Evolutionary conservation across 768 basidiomycete species (phyloP).

Genomic region (Psilocybe subaeruginosa): DNA sequence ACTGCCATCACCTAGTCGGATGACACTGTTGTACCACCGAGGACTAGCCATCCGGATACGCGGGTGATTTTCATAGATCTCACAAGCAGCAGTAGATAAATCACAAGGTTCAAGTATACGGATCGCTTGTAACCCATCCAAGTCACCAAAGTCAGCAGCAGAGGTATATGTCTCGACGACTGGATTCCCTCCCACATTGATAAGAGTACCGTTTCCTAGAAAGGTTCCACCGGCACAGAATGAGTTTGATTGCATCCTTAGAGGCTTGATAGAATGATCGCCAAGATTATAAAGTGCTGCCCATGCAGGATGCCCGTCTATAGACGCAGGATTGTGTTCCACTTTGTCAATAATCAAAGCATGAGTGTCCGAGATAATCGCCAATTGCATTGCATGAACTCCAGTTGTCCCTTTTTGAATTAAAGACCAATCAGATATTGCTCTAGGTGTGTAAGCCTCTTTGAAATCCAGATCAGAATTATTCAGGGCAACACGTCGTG

Average conservation of each 20-base stretch:
- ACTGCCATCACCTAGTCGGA: constrained; percentile 76
- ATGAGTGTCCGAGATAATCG: constrained; percentile 67
- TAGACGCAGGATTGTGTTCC: constrained; percentile 78
- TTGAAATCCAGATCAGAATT: background rate
- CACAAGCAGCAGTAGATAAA: constrained; percentile 51
- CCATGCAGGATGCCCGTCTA: constrained; percentile 83
- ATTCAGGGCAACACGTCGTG: background rate
- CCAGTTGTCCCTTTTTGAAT: constrained; percentile 71
- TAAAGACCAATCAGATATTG: constrained; percentile 51
- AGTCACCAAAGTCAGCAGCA: constrained; percentile 75
- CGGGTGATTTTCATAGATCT: constrained; percentile 65
- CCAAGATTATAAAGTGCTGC: constrained; percentile 72
- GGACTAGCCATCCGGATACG: constrained; percentile 74
- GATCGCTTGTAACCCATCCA: constrained; percentile 73
- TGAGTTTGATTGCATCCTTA: constrained; percentile 75
- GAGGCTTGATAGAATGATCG: constrained; percentile 61
- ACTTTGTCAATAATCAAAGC: constrained; percentile 83
- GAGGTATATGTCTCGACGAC: constrained; percentile 66
- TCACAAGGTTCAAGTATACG: constrained; percentile 74
- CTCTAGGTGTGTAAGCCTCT: constrained; percentile 1
- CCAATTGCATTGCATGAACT: constrained; percentile 79
- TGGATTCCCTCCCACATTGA: constrained; percentile 84
- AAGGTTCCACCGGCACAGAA: constrained; percentile 88
- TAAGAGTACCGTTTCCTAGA: constrained; percentile 72
- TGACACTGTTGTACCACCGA: constrained; percentile 79